A percentile compares a stretch with the other conserved stretches of the same genome.
Conservation (phyloP, 441 rosid species). For the Viola pubescens region DNA sequence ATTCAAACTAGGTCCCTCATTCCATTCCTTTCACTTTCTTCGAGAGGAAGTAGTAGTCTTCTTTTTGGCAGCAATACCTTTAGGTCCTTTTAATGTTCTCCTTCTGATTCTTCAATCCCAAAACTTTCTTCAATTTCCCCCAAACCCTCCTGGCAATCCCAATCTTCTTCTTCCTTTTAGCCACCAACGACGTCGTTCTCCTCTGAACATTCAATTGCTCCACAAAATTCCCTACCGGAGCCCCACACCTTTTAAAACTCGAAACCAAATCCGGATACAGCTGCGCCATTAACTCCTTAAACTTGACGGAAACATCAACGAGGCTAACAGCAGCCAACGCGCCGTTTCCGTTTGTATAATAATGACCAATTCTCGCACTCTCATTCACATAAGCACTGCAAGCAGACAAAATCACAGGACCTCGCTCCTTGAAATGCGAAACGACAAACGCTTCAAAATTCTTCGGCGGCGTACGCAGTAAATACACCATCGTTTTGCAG, state of each 20-base stretch:
- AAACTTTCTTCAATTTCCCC: conserved; percentile 23
- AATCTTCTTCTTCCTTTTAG: conserved; percentile 1
- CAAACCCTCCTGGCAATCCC: conserved; percentile 18
- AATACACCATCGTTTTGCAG: conserved; percentile 29
- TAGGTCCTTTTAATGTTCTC: neutral
- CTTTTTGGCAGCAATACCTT: conserved; percentile 5
- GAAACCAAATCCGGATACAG: conserved; percentile 24
- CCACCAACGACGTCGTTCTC: conserved; percentile 1
- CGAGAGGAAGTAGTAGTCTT: neutral
- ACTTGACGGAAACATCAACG: conserved; percentile 20
- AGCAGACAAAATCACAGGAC: conserved; percentile 24
- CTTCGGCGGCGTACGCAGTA: conserved; percentile 30
- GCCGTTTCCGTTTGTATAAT: conserved; percentile 2
- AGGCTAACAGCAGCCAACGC: neutral
- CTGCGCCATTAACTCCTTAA: conserved; percentile 21
- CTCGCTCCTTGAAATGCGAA: conserved; percentile 32
- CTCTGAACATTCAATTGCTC: conserved; percentile 14
- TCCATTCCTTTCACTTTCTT: neutral
- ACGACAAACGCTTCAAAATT: conserved; percentile 34
- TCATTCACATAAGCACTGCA: conserved; percentile 29
- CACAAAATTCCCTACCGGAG: conserved; percentile 23
- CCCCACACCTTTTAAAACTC: conserved; percentile 25
- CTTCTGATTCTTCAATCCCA: conserved; percentile 26
- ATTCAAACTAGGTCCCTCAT: neutral
- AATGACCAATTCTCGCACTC: conserved; percentile 29